A percentile compares a stretch with the other conserved stretches of the same genome.
Evolutionary conservation across 2,329 filamentous ascomycete species (phyloP).

Genomic region (Lecanosticta acicola): DNA sequence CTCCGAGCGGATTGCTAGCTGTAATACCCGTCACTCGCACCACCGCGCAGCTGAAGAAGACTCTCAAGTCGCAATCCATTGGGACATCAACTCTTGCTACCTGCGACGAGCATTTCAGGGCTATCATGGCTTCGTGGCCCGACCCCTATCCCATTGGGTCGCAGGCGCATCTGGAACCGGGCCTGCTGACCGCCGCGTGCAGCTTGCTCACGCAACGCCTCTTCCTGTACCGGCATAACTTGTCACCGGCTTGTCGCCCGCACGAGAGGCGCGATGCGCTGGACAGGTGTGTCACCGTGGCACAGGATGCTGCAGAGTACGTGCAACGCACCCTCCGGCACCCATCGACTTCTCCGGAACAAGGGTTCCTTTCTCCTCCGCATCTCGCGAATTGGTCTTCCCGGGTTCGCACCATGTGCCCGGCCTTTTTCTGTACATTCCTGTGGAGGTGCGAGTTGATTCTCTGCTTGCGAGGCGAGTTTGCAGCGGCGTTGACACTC

Average conservation of each 20-base stretch:
- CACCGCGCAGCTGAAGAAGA: conserved; percentile 66
- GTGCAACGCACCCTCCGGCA: conserved; percentile 60
- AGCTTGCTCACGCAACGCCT: conserved; percentile 80
- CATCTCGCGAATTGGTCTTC: conserved; percentile 46
- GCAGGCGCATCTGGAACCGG: conserved; percentile 63
- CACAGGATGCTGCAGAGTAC: conserved; percentile 72
- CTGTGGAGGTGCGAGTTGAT: conserved; percentile 83
- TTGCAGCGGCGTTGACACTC: conserved; percentile 66
- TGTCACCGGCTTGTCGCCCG: conserved; percentile 63
- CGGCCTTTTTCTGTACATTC: conserved; percentile 71
- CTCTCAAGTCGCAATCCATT: conserved; percentile 63
- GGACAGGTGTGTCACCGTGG: conserved; percentile 67
- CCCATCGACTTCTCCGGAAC: conserved; percentile 19
- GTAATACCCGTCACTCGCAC: conserved; percentile 77
- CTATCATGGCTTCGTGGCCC: conserved; percentile 71
- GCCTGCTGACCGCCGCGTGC: conserved; percentile 67
- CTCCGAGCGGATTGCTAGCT: conserved; percentile 67
- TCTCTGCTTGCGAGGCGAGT: conserved; percentile 67
- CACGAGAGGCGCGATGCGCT: conserved; percentile 66
- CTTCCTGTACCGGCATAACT: conserved; percentile 80
- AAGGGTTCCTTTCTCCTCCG: conserved; percentile 26
- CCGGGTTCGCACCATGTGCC: conserved; percentile 61
- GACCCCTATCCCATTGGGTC: conserved; percentile 64
- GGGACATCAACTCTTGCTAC: conserved; percentile 62
- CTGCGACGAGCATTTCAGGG: conserved; percentile 74